Evolutionary conservation across 169 alveolate species (phyloP).

Genomic region (Plasmodium fragile): DNA sequence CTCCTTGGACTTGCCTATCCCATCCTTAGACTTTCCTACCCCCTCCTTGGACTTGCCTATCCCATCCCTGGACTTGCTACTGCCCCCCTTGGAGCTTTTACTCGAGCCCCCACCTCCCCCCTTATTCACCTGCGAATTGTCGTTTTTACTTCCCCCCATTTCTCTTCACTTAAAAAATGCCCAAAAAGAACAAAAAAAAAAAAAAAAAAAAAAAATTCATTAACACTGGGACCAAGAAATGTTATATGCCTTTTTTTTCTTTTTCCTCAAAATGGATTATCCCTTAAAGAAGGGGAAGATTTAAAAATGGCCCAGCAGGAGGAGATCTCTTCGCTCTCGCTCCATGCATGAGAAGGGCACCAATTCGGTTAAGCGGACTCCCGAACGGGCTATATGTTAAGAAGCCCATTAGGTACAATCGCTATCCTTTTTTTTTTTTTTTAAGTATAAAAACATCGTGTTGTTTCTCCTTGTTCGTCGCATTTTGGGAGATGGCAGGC

Average conservation of each 20-base stretch:
- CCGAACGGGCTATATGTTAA: background rate
- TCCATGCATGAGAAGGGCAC: background rate
- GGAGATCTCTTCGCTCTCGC: background rate
- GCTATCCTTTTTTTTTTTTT: background rate
- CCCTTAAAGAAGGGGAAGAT: background rate
- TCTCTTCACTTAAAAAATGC: background rate
- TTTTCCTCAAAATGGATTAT: background rate
- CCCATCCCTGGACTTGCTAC: background rate
- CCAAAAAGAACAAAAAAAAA: background rate
- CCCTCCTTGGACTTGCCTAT: background rate
- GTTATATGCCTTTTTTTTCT: background rate
- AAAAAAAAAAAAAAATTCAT: background rate
- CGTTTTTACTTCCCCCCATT: constrained; percentile 52
- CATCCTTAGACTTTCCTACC: background rate
- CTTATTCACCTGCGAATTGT: constrained; percentile 15
- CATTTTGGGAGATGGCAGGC: background rate
- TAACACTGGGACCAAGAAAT: background rate
- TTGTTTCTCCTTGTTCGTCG: background rate
- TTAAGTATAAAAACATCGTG: background rate
- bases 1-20: constrained; percentile 17
- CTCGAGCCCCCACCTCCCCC: constrained; percentile 49
- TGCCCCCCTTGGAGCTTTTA: constrained; percentile 27
- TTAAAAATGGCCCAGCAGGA: background rate
- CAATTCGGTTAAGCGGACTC: background rate
- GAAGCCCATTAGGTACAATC: background rate